These are phyloP conservation scores for Beauveria australis DNA, from an alignment of 2,329 filamentous ascomycete species.

Conservation along the genomic window DNA sequence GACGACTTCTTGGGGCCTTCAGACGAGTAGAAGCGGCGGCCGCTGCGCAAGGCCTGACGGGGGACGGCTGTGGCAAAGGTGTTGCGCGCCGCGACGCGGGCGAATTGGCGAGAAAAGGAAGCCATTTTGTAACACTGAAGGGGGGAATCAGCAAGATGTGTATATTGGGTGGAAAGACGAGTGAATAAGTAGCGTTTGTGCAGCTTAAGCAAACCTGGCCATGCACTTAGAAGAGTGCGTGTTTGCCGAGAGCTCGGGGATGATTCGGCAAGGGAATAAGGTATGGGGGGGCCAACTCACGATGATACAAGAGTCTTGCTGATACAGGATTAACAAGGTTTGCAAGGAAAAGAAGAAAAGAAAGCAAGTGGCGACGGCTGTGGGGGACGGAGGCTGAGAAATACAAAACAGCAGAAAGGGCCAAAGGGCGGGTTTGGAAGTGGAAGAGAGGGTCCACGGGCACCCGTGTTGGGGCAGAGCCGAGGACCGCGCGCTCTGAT, in stretches of 20 bases:
- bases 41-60: constrained; percentile 63
- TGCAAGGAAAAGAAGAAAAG: constrained; percentile 6
- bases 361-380: not conserved
- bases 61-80: constrained; percentile 50
- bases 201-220: not conserved
- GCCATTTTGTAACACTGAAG: constrained; percentile 21
- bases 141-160: not conserved
- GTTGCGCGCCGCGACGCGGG: constrained; percentile 47
- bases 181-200: not conserved
- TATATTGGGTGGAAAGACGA: not conserved
- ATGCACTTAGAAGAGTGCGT: not conserved
- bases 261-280: constrained; percentile 2
- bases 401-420: constrained; percentile 23
- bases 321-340: not conserved
- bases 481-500: not conserved
- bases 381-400: constrained; percentile 14
- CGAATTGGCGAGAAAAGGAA: constrained; percentile 43
- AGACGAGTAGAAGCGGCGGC: constrained; percentile 73
- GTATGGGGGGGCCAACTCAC: not conserved
- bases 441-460: not conserved
- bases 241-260: not conserved
- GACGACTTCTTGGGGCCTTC: constrained; percentile 48
- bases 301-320: constrained; percentile 5
- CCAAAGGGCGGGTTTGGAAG: not conserved
- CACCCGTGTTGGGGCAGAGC: not conserved